Evolutionary conservation across 2,329 filamentous ascomycete genomes (phyloP), one percentile per base, ranked within the genome.

Genomic region (Ophiocordyceps camponoti-floridani): DNA sequence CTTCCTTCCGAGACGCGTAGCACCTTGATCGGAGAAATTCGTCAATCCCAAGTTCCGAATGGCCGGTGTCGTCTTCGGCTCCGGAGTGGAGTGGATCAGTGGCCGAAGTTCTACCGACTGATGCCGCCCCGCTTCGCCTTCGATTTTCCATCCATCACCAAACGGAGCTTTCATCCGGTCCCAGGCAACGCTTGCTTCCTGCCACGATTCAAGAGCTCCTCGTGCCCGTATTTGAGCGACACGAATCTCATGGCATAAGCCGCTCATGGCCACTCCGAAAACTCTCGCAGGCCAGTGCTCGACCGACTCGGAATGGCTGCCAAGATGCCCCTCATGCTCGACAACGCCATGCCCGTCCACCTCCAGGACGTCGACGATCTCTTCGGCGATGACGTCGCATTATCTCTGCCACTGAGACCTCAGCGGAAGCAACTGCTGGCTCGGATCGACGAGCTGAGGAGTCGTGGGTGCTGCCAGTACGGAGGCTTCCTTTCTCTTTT

Each of bases 381-480:
- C 31, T 88, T 88, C 58, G 82, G 79, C 35, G 82, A 86, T 57
- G 72, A 77, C 50, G 72, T 76, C 57, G 73, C 75, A 52, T 58
- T 74, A 49, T 69, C 68, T 41, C 62, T 82, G 14, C 64, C 72
- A 12, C 61, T 78, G 19, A 50, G 55, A 33, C 45, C 52, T 4
- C 59, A 58, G 43, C 54, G 53, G 35, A 84, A 82, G 59, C 76
- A 81, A 46, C 70, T 94, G 18, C 72, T 77, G 31, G 75, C 80
- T 54, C 75, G 84, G 46, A 62, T 94, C 35, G 83, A 91, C 58
- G 83, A 93, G 54, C 68, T 91, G 52, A 77, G 82, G 51, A 67
- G 72, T 47, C 75, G 75, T 47, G 86, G 86, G 14, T 91, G 84
- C 59, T 85, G 80, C 68, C 82, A 87, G 86, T 91, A 75, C 64